Conservation (phyloP, 345 rosid species). For the Kernera saxatilis region DNA sequence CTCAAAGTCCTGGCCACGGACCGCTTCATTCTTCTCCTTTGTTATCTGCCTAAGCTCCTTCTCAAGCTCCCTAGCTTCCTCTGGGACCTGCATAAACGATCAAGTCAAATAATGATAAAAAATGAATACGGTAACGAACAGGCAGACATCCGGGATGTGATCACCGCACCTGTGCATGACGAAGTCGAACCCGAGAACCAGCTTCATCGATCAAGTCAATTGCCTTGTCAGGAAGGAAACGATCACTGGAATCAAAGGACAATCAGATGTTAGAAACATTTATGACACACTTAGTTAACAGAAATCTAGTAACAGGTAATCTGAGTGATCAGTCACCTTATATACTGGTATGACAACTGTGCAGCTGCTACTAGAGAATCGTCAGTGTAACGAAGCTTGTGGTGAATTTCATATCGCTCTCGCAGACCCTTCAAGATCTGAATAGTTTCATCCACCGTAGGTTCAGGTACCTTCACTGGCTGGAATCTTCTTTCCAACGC, state of each 20-base stretch:
- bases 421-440: slow-evolving; percentile 57
- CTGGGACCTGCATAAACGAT: slow-evolving; percentile 59
- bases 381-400: slow-evolving; percentile 31
- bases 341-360: slow-evolving; percentile 40
- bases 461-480: slow-evolving; percentile 98
- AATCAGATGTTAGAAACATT: background rate
- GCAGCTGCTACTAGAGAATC: slow-evolving; percentile 43
- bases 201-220: slow-evolving; percentile 76
- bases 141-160: background rate
- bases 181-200: slow-evolving; percentile 58
- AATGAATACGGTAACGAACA: background rate
- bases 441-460: slow-evolving; percentile 89
- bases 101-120: slow-evolving; percentile 4
- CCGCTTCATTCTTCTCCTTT: slow-evolving; percentile 95
- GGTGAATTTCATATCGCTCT: slow-evolving; percentile 56
- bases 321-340: slow-evolving; percentile 27
- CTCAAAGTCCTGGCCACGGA: slow-evolving; percentile 90
- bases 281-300: background rate
- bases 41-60: slow-evolving; percentile 91
- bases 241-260: slow-evolving; percentile 37
- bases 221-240: slow-evolving; percentile 68
- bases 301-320: background rate
- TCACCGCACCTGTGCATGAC: slow-evolving; percentile 38
- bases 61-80: slow-evolving; percentile 97
- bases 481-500: slow-evolving; percentile 97